Evolutionary conservation across 192 early-diverging fungal genomes (phyloP).

Genomic region (Backusella macrospora): DNA sequence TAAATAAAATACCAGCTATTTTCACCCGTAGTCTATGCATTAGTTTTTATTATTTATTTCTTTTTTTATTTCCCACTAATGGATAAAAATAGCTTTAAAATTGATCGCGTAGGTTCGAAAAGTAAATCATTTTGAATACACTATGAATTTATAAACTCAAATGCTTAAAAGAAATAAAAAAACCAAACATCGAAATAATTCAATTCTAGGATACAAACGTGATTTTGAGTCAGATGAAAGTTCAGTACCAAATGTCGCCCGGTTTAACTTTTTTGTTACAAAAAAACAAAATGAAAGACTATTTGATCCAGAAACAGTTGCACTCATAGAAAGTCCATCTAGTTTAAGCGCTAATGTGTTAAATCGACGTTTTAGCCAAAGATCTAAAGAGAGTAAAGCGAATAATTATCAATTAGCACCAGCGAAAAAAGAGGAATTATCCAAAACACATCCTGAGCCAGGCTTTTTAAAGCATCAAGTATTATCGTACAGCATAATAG

Average conservation of each 20-base stretch:
- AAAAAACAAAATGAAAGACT: not conserved
- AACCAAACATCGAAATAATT: not conserved
- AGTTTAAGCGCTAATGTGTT: not conserved
- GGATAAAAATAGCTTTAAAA: not conserved
- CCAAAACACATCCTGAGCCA: not conserved
- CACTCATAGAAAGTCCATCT: not conserved
- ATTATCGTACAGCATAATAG: conserved; percentile 6
- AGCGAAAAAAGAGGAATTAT: not conserved
- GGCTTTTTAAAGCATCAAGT: not conserved
- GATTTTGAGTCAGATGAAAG: conserved; percentile 4
- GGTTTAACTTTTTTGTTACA: not conserved
- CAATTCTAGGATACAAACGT: conserved; percentile 6
- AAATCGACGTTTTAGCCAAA: conserved; percentile 2
- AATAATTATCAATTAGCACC: not conserved
- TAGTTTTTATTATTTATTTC: not conserved
- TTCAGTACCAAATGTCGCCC: not conserved
- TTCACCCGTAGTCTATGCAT: too few species aligned
- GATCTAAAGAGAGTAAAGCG: not conserved
- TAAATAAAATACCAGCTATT: too few species aligned
- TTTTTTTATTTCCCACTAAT: not conserved
- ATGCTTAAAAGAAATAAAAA: not conserved
- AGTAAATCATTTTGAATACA: not conserved
- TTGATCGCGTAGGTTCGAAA: conserved; percentile 15
- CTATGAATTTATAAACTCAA: conserved; percentile 1
- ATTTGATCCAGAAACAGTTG: not conserved